Base-by-base conservation (phyloP, 1,284 basidiomycete species). In the Cutaneotrichosporon dermatis region DNA sequence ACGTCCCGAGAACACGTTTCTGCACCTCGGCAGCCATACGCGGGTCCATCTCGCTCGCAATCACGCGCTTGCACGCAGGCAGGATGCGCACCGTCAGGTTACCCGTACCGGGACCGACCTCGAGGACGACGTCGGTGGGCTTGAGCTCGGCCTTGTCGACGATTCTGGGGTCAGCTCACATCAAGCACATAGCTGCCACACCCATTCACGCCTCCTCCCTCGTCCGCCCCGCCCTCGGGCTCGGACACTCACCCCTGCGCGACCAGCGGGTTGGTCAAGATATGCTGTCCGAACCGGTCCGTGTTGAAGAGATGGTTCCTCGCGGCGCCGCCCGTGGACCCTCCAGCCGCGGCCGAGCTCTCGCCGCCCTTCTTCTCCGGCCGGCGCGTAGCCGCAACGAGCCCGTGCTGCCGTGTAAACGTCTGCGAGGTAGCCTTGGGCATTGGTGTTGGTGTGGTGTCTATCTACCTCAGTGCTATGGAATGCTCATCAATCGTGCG, bases 1-100 rank as follows among this genome's bases (percentile, higher is more conserved):
- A 96, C 94, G 89, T 98, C 82, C 95, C 95, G 82, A 98, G 89
- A 1, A 99, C 93, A 68, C 96, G 88, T 79, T 99, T 99, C 59
- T 90, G 90, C 57, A 99, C 84, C 76, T 99, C 95, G 50, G 93
- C 93, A 15, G 94, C 95, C 95, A 99, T 98, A 42, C 96, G 86
- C 66, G 96, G 96, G 75, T 99, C 96, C 92, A 98, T 96, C 77
- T 99, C 96, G 36, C 98, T 87, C 1, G 93, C 95, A 0, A 89
- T 90, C 36, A 91, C 87, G 80, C 89, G 88, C 73, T 95, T 94
- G 63, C 90, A 90, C 78, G 93, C 89, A 70, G 97, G 92, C 42
- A 99, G 80, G 65, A 99, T 99, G 69, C 89, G 83, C 13, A 97
- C 88, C 0, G 96, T 99, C 73, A 99, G 77, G 76, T 99, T 99